A percentile compares a stretch with the other conserved stretches of the same genome.
Evolutionary conservation across 1,139 yeast genomes (phyloP).

Genomic region (Scheffersomyces insectosa): DNA sequence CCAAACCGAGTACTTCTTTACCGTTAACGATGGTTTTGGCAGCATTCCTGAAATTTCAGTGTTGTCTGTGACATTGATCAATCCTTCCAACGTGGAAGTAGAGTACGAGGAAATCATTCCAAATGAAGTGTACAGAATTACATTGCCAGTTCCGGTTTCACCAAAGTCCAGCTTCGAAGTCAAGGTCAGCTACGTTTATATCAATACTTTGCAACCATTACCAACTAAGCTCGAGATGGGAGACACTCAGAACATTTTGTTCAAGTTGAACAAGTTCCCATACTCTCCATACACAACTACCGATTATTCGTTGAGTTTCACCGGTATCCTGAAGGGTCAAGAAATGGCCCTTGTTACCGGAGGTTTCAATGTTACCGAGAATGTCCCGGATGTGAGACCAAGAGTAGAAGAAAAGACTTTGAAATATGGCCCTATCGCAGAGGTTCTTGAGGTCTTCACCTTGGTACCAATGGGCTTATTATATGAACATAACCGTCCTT

Average conservation of each 20-base stretch:
- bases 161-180: slow-evolving; percentile 58
- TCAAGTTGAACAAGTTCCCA: slow-evolving; percentile 57
- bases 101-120: slow-evolving; percentile 30
- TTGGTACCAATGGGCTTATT: slow-evolving; percentile 52
- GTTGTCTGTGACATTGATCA: slow-evolving; percentile 37
- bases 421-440: slow-evolving; percentile 57
- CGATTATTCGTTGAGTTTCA: slow-evolving; percentile 48
- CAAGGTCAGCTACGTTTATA: slow-evolving; percentile 53
- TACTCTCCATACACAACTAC: slow-evolving; percentile 64
- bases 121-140: slow-evolving; percentile 38
- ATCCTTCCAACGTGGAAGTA: slow-evolving; percentile 21
- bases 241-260: slow-evolving; percentile 62
- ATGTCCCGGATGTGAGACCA: slow-evolving; percentile 29
- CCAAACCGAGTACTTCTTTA: slow-evolving; percentile 55
- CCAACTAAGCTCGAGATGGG: slow-evolving; percentile 64
- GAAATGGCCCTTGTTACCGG: slow-evolving; percentile 40
- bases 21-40: slow-evolving; percentile 47
- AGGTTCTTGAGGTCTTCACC: slow-evolving; percentile 46
- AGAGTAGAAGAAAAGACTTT: slow-evolving; percentile 41
- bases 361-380: slow-evolving; percentile 13
- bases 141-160: slow-evolving; percentile 65
- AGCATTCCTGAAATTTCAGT: slow-evolving; percentile 50
- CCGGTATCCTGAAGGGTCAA: slow-evolving; percentile 50
- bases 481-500: slow-evolving; percentile 68
- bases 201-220: slow-evolving; percentile 53